Evolutionary conservation across 208 protist genomes (phyloP).

Genomic region (Trypanosoma vivax): DNA sequence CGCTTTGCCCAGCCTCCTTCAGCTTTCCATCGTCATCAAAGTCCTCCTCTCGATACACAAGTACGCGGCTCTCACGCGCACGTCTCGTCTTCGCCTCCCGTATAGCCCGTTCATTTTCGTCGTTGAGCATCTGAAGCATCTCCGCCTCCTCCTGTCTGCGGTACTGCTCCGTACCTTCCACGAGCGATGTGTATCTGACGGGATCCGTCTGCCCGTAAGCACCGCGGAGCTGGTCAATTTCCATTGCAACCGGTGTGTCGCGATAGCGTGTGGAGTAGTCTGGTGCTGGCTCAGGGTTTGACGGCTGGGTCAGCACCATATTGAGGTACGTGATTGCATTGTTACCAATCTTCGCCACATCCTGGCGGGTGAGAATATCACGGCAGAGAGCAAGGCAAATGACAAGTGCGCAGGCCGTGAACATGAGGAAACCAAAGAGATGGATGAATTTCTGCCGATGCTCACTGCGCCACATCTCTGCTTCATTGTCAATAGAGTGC

Average conservation of each 20-base stretch:
- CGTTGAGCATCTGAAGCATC: constrained; percentile 71
- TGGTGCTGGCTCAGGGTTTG: constrained; percentile 68
- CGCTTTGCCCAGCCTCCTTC: constrained; percentile 10
- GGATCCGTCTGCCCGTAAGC: constrained; percentile 20
- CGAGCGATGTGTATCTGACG: constrained; percentile 19
- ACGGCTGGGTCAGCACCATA: constrained; percentile 71
- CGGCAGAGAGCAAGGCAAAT: constrained; percentile 54
- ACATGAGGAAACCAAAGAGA: constrained; percentile 36
- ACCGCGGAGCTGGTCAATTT: constrained; percentile 47
- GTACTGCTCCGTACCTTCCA: constrained; percentile 36
- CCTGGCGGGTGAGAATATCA: constrained; percentile 42
- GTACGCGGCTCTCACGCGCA: constrained; percentile 40
- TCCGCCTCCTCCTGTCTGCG: constrained; percentile 46
- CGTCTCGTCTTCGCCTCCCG: constrained; percentile 12
- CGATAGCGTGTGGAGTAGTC: constrained; percentile 80
- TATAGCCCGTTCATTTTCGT: constrained; percentile 44
- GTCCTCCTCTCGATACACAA: constrained; percentile 50
- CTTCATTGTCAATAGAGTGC: constrained; percentile 51
- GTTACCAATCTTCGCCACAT: constrained; percentile 52
- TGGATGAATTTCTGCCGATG: constrained; percentile 46
- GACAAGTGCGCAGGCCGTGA: constrained; percentile 34
- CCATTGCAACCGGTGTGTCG: constrained; percentile 65
- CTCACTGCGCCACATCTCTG: constrained; percentile 17
- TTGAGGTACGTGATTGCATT: constrained; percentile 54
- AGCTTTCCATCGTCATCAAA: constrained; percentile 25